Base-by-base conservation (phyloP, 768 basidiomycete species). In the Suillus fuscotomentosus region DNA sequence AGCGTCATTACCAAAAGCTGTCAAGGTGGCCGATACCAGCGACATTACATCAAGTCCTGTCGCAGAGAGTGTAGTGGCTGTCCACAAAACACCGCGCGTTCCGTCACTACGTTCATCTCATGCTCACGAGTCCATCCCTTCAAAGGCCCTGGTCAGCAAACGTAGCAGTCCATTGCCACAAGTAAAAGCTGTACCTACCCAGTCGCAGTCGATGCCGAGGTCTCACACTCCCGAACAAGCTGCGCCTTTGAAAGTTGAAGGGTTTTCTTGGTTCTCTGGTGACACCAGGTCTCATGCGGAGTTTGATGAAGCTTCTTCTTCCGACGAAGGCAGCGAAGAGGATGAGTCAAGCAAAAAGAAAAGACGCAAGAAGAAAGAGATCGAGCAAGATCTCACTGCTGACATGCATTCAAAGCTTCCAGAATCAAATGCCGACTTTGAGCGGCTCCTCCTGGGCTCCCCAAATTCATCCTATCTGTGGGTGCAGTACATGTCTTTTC, bases 401-500 rank as follows among this genome's bases (percentile, higher is more conserved):
- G 91, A 97, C 65, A 88, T 98, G 82, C 93, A 95, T 63, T 87
- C 84, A 45, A 90, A 88, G 70, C 82, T 82, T 24, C 97, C 97
- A 2, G 92, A 94, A 73, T 97, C 97, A 2, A 93, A 90, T 66
- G 86, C 91, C 39, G 97, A 99, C 75, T 99, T 98, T 70, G 97
- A 99, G 76, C 87, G 97, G 14, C 79, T 93, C 42, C 84, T 99
- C 54, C 83, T 99, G 45, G 93, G 94, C 36, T 95, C 97, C 0
- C 97, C 97, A 2, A 95, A 97, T 73, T 99, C 96, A 8, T 99
- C 97, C 0, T 97, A 91, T 78, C 84, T 99, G 41, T 99, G 97
- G 97, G 89, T 99, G 64, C 96, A 98, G 75, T 99, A 95, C 76
- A 99, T 99, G 95, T 97, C 97, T 10, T 97, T 98, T 86, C 94